Evolutionary conservation across 495 filamentous ascomycete species (phyloP), one percentile per base, ranked within the genome.

Genomic region (Halenospora varia): DNA sequence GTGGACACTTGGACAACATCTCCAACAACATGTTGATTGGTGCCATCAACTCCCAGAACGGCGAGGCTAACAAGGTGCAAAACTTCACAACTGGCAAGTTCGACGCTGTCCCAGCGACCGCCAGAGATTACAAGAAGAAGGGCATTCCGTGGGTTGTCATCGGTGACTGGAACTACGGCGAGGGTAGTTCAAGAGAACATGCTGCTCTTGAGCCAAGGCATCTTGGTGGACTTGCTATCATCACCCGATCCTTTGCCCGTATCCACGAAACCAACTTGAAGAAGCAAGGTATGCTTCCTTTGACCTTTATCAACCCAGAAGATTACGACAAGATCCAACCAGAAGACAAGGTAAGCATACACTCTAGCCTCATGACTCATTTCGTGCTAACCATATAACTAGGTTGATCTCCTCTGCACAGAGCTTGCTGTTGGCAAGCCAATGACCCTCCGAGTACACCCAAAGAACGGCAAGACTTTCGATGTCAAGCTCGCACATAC

Each of bases 11-110:
- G 71, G 95, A 98, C 82, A 98, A 98, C 83, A 97, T 98, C 81
- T 97, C 95, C 69, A 97, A 97, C 86, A 98, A 98, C 84, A 96
- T 97, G 92, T 77, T 98, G 74, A 97, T 98, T 67, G 95, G 95
- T 78, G 94, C 94, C 61, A 88, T 90, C 79, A 98, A 97, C 77
- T 81, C 83, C 59, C 93, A 87, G 63, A 98, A 97, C 75, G 91
- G 88, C 55, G 89, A 98, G 81, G 94, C 93, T 63, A 98, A 98
- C 86, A 97, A 93, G 82, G 80, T 98, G 74, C 89, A 91, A 83
- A 97, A 98, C 82, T 72, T 79, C 72, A 87, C 88, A 64, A 96
- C 81, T 59, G 89, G 85, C 60, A 83, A 90, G 56, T 90, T 82
- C 67, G 90, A 85, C 66, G 87, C 92, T 58, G 95, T 98, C 57